These are phyloP conservation scores for Fusarium pseudocircinatum DNA, from an alignment of 2,329 filamentous ascomycete species.

Conservation along the genomic window DNA sequence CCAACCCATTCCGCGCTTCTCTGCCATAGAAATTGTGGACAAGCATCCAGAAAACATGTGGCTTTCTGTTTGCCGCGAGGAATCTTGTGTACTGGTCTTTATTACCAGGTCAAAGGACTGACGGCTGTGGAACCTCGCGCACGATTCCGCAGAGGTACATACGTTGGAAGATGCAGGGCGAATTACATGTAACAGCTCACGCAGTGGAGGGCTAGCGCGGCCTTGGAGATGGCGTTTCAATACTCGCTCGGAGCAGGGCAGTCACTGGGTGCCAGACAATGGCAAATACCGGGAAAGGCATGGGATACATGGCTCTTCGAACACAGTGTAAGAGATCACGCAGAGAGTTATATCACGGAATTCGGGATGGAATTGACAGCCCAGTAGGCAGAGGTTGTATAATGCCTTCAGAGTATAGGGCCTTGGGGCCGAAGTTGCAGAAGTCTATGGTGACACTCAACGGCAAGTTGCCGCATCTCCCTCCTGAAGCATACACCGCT, in stretches of 20 bases:
- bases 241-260: conserved; percentile 59
- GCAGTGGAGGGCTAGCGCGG: conserved; percentile 65
- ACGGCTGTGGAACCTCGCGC: conserved; percentile 64
- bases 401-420: not conserved
- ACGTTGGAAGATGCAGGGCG: conserved; percentile 53
- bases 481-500: not conserved
- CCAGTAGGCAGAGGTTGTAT: accelerated
- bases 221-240: conserved; percentile 31
- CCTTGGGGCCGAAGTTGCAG: not conserved
- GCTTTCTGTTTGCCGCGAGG: conserved; percentile 61
- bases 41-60: conserved; percentile 63
- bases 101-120: conserved; percentile 63
- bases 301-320: conserved; percentile 76
- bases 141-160: conserved; percentile 62
- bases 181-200: conserved; percentile 59
- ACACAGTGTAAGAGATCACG: conserved; percentile 34
- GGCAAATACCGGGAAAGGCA: conserved; percentile 71
- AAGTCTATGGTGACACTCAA: not conserved
- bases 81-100: conserved; percentile 67
- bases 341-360: not conserved
- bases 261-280: conserved; percentile 69
- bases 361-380: not conserved
- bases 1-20: conserved; percentile 55
- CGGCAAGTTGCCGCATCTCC: not conserved
- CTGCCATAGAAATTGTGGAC: not conserved